Evolutionary conservation across 2,329 filamentous ascomycete species (phyloP).

Genomic region (Trichoderma sp.): DNA sequence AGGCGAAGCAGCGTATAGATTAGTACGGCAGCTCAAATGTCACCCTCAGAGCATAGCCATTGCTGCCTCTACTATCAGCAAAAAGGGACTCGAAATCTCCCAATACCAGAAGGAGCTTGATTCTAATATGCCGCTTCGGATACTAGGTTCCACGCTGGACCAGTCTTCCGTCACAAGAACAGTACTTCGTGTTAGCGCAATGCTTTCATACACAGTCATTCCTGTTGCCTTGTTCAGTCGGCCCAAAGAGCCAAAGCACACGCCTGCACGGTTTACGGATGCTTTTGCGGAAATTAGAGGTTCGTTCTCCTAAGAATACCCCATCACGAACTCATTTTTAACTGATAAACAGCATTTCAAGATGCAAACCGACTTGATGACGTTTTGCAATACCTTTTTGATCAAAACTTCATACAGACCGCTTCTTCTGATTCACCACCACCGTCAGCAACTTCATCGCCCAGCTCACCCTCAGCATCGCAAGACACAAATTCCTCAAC

Average conservation of each 20-base stretch:
- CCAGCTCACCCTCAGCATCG: constrained; percentile 23
- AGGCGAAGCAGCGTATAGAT: constrained; percentile 24
- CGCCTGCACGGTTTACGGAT: constrained; percentile 21
- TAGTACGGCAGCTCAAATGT: constrained; percentile 24
- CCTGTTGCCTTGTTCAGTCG: constrained; percentile 25
- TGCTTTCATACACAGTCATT: constrained; percentile 28
- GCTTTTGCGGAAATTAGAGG: constrained; percentile 24
- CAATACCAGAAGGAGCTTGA: constrained; percentile 23
- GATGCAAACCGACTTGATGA: constrained; percentile 25
- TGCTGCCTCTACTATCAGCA: constrained; percentile 26
- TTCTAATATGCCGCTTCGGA: constrained; percentile 15
- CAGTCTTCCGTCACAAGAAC: constrained; percentile 27
- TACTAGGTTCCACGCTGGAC: constrained; percentile 26
- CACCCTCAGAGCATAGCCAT: constrained; percentile 26
- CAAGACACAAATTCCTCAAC: constrained; percentile 20
- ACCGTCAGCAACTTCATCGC: constrained; percentile 23
- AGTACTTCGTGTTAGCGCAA: constrained; percentile 28
- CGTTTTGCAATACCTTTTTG: constrained; percentile 28
- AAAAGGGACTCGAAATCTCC: constrained; percentile 22
- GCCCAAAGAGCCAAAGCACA: constrained; percentile 17
- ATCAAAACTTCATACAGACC: constrained; percentile 28
- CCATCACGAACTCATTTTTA: neutral
- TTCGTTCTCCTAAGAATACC: neutral
- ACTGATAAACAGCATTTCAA: constrained; percentile 22
- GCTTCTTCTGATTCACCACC: constrained; percentile 22